phyloP scores from a whole-genome alignment of 2,329 filamentous ascomycete species.

The Claviceps humidiphila region DNA sequence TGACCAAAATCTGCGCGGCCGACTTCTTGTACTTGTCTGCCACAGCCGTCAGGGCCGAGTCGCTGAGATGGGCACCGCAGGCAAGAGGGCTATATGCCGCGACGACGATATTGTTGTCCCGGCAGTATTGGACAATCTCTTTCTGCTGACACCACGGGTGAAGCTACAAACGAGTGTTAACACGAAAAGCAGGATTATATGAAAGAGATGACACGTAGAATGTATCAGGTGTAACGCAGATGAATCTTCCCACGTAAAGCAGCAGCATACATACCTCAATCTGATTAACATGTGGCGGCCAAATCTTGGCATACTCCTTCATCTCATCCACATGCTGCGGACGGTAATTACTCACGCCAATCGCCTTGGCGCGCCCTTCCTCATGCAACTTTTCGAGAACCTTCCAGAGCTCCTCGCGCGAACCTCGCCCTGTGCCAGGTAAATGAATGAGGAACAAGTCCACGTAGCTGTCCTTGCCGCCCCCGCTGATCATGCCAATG shows the following conservation, averaged over 20 bases:
- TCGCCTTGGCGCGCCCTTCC: slow-evolving; percentile 47
- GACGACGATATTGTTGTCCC: slow-evolving; percentile 58
- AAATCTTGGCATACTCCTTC: slow-evolving; percentile 49
- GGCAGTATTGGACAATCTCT: slow-evolving; percentile 41
- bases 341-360: slow-evolving; percentile 63
- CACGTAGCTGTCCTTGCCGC: slow-evolving; percentile 42
- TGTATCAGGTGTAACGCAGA: too few relatives aligned
- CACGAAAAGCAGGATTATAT: background rate
- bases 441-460: slow-evolving; percentile 62
- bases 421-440: slow-evolving; percentile 38
- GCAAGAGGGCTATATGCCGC: slow-evolving; percentile 27
- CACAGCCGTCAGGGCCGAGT: slow-evolving; percentile 41
- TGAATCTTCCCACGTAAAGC: too few relatives aligned
- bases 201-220: background rate
- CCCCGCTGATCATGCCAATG: slow-evolving; percentile 44
- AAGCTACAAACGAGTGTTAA: slow-evolving; percentile 29
- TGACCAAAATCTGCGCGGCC: slow-evolving; percentile 52
- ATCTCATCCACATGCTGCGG: slow-evolving; percentile 56
- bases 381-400: slow-evolving; percentile 48
- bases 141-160: slow-evolving; percentile 55
- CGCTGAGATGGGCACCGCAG: slow-evolving; percentile 25
- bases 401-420: slow-evolving; percentile 49
- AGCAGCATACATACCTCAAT: slow-evolving; percentile 46
- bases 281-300: slow-evolving; percentile 62
- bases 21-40: slow-evolving; percentile 46